phyloP scores from a whole-genome alignment of 192 early-diverging fungal genomes.

The Mortierella hygrophila region DNA sequence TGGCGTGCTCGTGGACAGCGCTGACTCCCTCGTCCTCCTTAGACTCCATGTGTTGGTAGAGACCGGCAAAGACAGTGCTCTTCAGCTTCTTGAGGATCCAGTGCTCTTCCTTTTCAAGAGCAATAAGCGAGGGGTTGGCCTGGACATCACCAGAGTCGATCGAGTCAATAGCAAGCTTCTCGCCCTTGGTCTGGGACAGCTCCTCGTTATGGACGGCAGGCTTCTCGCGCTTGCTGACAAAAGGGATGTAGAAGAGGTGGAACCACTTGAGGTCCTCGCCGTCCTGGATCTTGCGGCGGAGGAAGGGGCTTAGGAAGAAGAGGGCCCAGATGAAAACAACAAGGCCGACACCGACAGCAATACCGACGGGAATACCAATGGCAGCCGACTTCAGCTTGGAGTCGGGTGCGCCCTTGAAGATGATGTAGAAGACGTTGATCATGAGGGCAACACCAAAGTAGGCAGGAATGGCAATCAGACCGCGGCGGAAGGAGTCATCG shows the following conservation, averaged over 20 bases:
- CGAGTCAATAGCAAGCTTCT: not conserved
- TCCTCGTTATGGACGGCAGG: not conserved
- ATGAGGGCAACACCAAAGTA: slow-evolving; percentile 78
- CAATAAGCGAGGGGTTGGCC: slow-evolving; percentile 17
- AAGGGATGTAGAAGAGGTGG: slow-evolving; percentile 73
- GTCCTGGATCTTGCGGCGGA: slow-evolving; percentile 71
- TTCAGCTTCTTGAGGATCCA: not conserved
- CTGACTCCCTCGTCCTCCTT: slow-evolving; percentile 50
- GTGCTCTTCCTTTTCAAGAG: not conserved
- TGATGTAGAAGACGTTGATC: slow-evolving; percentile 77
- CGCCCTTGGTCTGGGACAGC: not conserved
- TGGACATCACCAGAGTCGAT: slow-evolving; percentile 1
- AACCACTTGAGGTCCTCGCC: slow-evolving; percentile 80
- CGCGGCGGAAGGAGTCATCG: slow-evolving; percentile 72
- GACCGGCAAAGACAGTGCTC: slow-evolving; percentile 4
- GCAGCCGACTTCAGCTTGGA: slow-evolving; percentile 44
- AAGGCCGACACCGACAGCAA: slow-evolving; percentile 69
- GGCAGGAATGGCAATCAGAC: slow-evolving; percentile 75
- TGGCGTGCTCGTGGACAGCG: slow-evolving; percentile 71
- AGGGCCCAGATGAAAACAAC: slow-evolving; percentile 65
- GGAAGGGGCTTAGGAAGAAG: slow-evolving; percentile 76
- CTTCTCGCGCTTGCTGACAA: slow-evolving; percentile 50
- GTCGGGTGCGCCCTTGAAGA: slow-evolving; percentile 77
- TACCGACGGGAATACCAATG: slow-evolving; percentile 67
- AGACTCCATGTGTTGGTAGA: slow-evolving; percentile 18